phyloP scores from a whole-genome alignment of 148 eudicot species.

The Rhododendron henanense region DNA sequence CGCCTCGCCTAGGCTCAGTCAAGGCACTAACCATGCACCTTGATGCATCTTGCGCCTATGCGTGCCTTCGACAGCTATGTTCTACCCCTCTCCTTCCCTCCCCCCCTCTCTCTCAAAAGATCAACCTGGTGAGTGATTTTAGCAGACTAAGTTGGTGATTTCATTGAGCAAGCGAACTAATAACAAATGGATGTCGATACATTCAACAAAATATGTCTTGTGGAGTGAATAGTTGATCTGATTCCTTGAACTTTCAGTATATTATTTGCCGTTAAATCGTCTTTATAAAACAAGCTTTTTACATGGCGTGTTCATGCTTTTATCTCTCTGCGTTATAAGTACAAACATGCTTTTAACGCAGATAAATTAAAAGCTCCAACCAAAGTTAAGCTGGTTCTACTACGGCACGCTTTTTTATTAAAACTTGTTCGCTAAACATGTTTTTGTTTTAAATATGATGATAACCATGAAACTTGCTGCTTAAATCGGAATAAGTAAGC shows the following conservation, averaged over 20 bases:
- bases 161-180: neutral
- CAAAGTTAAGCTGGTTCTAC: neutral
- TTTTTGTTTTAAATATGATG: neutral
- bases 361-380: neutral
- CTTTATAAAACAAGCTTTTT: neutral
- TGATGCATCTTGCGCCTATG: no score
- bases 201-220: neutral
- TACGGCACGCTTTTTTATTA: neutral
- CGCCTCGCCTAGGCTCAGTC: no score
- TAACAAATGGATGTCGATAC: no score
- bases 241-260: neutral
- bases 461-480: neutral
- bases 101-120: no score
- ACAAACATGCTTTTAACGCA: no score
- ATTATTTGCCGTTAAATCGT: neutral
- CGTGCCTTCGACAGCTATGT: no score
- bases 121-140: no score
- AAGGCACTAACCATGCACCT: no score
- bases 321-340: neutral
- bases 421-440: no score
- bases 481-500: neutral
- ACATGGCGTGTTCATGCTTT: neutral
- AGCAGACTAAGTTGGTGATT: no score
- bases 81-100: no score
- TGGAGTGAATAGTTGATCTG: neutral